phyloP scores from a whole-genome alignment of 345 rosid genomes.

The Salix arbutifolia region DNA sequence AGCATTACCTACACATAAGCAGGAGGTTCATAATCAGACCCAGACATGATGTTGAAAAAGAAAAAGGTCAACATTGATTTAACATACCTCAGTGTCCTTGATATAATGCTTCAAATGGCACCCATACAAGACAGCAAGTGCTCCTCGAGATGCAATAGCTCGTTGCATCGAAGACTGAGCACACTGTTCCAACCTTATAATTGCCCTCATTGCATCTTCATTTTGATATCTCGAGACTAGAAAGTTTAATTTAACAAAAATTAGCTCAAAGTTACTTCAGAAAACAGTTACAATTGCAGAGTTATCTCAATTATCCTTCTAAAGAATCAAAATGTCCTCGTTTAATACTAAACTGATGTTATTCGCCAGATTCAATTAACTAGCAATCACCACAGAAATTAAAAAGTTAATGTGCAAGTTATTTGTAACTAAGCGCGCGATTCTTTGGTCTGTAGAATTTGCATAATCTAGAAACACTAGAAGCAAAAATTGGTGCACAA shows the following conservation, averaged over 20 bases:
- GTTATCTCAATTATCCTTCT: too few relatives aligned
- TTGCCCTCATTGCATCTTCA: slow-evolving; percentile 12
- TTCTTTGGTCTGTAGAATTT: too few relatives aligned
- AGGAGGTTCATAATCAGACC: neutral
- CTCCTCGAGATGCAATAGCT: slow-evolving; percentile 25
- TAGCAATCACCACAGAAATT: too few relatives aligned
- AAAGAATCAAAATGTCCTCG: too few relatives aligned
- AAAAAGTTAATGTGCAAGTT: too few relatives aligned
- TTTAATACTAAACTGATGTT: too few relatives aligned
- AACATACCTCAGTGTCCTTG: slow-evolving; percentile 18
- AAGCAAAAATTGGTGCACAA: neutral
- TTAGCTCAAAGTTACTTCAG: neutral
- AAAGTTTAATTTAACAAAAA: neutral
- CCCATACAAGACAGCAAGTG: slow-evolving; percentile 28
- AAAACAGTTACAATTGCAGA: too few relatives aligned
- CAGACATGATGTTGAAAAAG: neutral
- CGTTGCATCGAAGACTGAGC: slow-evolving; percentile 27
- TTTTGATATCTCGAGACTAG: slow-evolving; percentile 22
- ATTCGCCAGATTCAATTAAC: too few relatives aligned
- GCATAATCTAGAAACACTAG: neutral
- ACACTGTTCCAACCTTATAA: slow-evolving; percentile 32
- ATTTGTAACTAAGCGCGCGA: too few relatives aligned
- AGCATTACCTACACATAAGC: slow-evolving; percentile 20
- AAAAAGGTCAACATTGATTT: neutral
- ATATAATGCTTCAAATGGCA: slow-evolving; percentile 27